These are phyloP conservation scores for Penstemon davidsonii DNA, from an alignment of 257 asterid species.

Conservation along the genomic window DNA sequence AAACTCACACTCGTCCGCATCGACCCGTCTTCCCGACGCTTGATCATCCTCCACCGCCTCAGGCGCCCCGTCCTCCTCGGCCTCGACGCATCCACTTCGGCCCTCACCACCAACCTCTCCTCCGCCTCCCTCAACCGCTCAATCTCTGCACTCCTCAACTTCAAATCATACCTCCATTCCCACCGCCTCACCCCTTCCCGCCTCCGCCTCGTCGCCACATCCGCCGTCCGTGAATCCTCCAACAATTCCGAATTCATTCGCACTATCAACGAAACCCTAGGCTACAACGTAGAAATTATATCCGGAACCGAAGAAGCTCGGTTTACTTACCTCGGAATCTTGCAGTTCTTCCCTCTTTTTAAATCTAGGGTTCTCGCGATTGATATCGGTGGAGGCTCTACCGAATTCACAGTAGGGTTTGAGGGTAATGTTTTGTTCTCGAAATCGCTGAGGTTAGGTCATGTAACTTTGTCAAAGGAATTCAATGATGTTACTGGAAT, in stretches of 20 bases:
- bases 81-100: slow-evolving; percentile 48
- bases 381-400: slow-evolving; percentile 89
- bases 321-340: slow-evolving; percentile 65
- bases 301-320: slow-evolving; percentile 86
- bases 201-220: slow-evolving; percentile 78
- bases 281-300: slow-evolving; percentile 48
- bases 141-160: slow-evolving; percentile 47
- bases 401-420: slow-evolving; percentile 64
- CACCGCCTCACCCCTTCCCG: slow-evolving; percentile 46
- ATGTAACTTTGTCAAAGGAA: slow-evolving; percentile 55
- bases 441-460: slow-evolving; percentile 65
- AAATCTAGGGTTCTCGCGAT: slow-evolving; percentile 52
- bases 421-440: slow-evolving; percentile 53
- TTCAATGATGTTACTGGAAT: slow-evolving; percentile 37
- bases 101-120: slow-evolving; percentile 49
- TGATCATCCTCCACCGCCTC: slow-evolving; percentile 58
- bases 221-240: slow-evolving; percentile 86
- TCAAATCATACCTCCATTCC: slow-evolving; percentile 40
- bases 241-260: slow-evolving; percentile 51
- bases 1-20: slow-evolving; percentile 55
- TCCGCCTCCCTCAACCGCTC: slow-evolving; percentile 49
- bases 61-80: slow-evolving; percentile 73
- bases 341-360: slow-evolving; percentile 60
- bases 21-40: slow-evolving; percentile 57
- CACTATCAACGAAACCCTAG: slow-evolving; percentile 38